Percentiles rank a stretch among this genome's conserved stretches.
phyloP scores from a whole-genome alignment of 106 monocot species.

The Ottelia alismoides region DNA sequence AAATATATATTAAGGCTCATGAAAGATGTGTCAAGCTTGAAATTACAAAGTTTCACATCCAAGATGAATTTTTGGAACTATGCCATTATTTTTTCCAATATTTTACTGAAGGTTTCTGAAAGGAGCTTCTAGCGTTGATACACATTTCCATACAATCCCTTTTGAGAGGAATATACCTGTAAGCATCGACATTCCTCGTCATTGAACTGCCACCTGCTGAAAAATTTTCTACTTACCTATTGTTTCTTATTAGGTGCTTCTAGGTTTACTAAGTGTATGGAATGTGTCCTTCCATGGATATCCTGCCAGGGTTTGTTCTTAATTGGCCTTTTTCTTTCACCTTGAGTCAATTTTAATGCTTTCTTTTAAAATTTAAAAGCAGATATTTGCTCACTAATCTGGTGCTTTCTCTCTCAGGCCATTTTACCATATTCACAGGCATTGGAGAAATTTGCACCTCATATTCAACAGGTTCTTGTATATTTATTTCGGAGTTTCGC shows the following conservation, averaged over 20 bases:
- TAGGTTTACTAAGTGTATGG: constrained; percentile 94
- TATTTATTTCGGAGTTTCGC: constrained; percentile 6
- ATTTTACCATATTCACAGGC: constrained; percentile 92
- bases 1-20: too few species aligned
- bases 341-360: background rate
- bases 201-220: background rate
- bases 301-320: constrained; percentile 75
- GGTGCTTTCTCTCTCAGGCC: constrained; percentile 38
- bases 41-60: too few species aligned
- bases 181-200: constrained; percentile 13
- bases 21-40: too few species aligned
- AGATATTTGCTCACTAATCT: background rate
- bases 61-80: background rate
- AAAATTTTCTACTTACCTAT: constrained; percentile 2
- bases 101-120: constrained; percentile 63
- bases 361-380: background rate
- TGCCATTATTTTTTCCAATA: constrained; percentile 6
- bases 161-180: constrained; percentile 96
- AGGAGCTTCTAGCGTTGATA: constrained; percentile 82
- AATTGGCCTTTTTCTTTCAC: background rate
- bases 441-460: constrained; percentile 93
- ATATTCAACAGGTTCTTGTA: constrained; percentile 82
- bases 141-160: constrained; percentile 66
- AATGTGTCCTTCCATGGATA: constrained; percentile 90
- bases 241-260: constrained; percentile 78